phyloP scores from a whole-genome alignment of 139 green algal genomes.

The Astrephomene gubernaculifera region DNA sequence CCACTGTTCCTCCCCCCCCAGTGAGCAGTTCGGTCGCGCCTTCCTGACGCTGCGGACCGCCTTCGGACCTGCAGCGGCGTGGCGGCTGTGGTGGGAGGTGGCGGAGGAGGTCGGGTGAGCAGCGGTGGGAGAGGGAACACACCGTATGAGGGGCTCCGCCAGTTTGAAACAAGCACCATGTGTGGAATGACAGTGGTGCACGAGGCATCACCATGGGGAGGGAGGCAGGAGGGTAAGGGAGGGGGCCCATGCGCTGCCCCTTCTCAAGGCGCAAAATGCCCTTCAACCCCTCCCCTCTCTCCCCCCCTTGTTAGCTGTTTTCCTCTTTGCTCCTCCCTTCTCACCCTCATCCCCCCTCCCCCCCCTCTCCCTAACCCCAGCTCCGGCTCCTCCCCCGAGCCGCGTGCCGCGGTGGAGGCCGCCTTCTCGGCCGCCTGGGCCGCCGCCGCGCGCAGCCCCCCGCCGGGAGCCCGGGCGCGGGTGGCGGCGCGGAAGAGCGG shows the following conservation, averaged over 20 bases:
- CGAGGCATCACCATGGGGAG: too few species aligned
- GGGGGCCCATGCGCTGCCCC: too few species aligned
- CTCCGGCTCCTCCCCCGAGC: background rate
- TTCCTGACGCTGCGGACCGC: slow-evolving; percentile 48
- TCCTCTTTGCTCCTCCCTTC: background rate
- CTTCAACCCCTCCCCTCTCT: too few species aligned
- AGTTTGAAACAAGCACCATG: too few species aligned
- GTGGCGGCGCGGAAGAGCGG: slow-evolving; percentile 37
- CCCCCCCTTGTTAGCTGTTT: too few species aligned
- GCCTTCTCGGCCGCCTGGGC: slow-evolving; percentile 35
- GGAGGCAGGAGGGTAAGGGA: too few species aligned
- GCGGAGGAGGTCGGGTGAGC: background rate
- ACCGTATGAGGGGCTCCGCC: background rate
- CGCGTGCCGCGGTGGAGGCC: slow-evolving; percentile 15
- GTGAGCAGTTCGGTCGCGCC: slow-evolving; percentile 57
- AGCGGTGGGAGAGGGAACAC: background rate
- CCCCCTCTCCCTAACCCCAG: background rate
- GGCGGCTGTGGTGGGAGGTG: slow-evolving; percentile 46
- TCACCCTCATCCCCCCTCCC: background rate
- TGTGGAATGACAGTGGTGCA: too few species aligned
- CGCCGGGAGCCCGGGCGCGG: background rate
- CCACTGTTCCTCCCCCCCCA: background rate
- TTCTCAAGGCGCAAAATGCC: too few species aligned
- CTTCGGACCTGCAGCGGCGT: slow-evolving; percentile 48
- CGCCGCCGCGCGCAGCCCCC: background rate